Conservation (phyloP, 163 green algal genomes). For the Chlamydomonas reinhardtii region DNA sequence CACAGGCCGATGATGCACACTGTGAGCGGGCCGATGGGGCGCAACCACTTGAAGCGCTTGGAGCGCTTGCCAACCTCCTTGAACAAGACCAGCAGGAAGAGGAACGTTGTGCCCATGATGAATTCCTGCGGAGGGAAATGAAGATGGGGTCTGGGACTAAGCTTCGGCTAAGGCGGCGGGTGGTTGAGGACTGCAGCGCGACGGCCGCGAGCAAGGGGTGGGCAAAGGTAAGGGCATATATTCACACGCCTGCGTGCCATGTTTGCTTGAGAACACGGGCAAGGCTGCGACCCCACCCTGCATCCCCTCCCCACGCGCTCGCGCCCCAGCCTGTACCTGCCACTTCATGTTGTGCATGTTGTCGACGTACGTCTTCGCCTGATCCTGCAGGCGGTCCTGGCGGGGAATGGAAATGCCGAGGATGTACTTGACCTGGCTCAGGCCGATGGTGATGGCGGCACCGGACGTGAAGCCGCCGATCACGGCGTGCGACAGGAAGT, state of each 20-base stretch:
- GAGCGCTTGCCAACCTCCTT: constrained; percentile 41
- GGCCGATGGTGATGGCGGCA: constrained; percentile 86
- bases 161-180: no score
- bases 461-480: constrained; percentile 90
- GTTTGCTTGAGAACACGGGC: no score
- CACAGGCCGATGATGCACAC: constrained; percentile 79
- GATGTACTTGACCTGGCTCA: constrained; percentile 77
- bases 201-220: no score
- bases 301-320: no score
- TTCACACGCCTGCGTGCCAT: no score
- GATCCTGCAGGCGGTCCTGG: constrained; percentile 54
- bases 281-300: no score
- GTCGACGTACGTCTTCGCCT: constrained; percentile 5
- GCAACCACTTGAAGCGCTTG: constrained; percentile 60
- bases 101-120: constrained; percentile 52
- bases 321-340: not conserved
- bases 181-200: no score
- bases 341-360: constrained; percentile 45
- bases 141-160: no score
- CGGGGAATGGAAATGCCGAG: constrained; percentile 63
- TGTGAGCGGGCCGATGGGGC: constrained; percentile 75
- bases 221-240: no score
- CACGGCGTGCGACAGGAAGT: constrained; percentile 88
- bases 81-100: constrained; percentile 37
- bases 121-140: constrained; percentile 57